Evolutionary conservation across 176 grass and related monocot species (phyloP).

Genomic region (Guadua angustifolia): DNA sequence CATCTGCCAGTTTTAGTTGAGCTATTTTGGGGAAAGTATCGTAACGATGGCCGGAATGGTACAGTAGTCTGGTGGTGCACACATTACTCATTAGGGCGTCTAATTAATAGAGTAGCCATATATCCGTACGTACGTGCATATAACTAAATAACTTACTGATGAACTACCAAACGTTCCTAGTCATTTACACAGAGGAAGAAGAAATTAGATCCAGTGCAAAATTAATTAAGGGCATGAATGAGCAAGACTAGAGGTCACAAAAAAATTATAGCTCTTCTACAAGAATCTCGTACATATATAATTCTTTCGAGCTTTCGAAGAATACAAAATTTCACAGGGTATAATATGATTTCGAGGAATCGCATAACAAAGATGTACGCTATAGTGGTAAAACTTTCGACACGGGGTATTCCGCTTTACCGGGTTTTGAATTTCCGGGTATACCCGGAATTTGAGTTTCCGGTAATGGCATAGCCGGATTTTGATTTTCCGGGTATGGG

Average conservation of each 20-base stretch:
- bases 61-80: neutral
- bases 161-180: neutral
- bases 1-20: constrained; percentile 36
- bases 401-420: too few species aligned
- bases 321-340: neutral
- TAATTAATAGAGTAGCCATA: constrained; percentile 37
- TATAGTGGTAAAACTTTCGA: neutral
- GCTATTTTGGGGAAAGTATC: constrained; percentile 13
- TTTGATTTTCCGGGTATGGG: too few species aligned
- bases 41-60: neutral
- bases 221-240: neutral
- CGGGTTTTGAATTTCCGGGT: too few species aligned
- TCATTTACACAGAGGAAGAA: neutral
- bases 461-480: too few species aligned
- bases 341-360: neutral
- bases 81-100: neutral
- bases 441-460: too few species aligned
- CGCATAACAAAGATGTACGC: neutral
- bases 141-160: neutral
- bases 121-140: neutral
- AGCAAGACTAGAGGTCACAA: neutral
- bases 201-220: neutral
- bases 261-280: neutral
- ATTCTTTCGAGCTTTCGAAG: neutral
- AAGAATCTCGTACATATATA: neutral